Evolutionary conservation across 2,329 filamentous ascomycete genomes (phyloP), one percentile per base, ranked within the genome.

Genomic region (Fusarium cyanostomum): DNA sequence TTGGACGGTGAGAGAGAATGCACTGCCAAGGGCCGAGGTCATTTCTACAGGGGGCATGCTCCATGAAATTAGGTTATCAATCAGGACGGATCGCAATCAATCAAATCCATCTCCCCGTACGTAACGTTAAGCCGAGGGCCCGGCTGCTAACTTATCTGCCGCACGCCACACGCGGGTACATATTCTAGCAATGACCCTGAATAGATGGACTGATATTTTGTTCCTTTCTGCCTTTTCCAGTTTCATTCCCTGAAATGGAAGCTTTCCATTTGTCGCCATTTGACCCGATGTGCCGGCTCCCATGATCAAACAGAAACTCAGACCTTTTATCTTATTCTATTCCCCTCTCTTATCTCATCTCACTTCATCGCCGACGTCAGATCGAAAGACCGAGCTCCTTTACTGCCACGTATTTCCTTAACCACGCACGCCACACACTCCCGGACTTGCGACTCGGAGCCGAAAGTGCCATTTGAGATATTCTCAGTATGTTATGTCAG

Each of bases 51-150:
- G 52, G 62, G 39, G 31, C 11, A 41, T 28, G 45, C 33, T 51
- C 34, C 44, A 21, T 46, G 49, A 49, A 61, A 59, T 69, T 66
- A 66, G 42, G 68, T 70, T 70, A 70, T 70, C 68, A 70, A 70
- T 70, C 68, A 70, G 66, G 34, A 49, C 42, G 24, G 43, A 52
- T 62, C 51, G 35, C 41, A 66, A 66, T 66, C 62, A 59, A 66
- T 64, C 59, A 56, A 37, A 16, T 16, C 13, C 4, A 10, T 15
- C 13, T 15, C 33, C 15, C 27, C 15, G n/a, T n/a, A n/a, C n/a
- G n/a, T n/a, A n/a, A n/a, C n/a, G n/a, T n/a, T n/a, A n/a, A n/a
- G n/a, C 31, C 49, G 41, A 45, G 50, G 24, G 28, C 13, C 39
- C 38, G 41, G 50, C 41, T 37, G n/a, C n/a, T n/a, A n/a, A 45